Evolutionary conservation across 2,329 filamentous ascomycete species (phyloP).

Genomic region (Colletotrichum scovillei): DNA sequence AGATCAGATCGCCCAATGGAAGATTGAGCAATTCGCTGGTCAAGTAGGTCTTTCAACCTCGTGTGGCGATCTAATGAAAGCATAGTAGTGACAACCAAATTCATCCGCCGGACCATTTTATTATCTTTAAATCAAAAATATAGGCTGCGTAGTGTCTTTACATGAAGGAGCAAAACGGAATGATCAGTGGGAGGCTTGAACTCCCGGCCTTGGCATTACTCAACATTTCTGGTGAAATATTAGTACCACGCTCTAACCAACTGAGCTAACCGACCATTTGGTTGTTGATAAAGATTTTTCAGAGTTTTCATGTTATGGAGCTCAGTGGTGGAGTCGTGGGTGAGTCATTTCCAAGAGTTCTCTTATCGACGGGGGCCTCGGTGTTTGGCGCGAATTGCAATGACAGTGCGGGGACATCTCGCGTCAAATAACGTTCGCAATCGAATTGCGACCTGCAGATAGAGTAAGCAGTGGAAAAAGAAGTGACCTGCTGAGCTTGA

Average conservation of each 20-base stretch:
- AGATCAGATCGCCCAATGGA: no score
- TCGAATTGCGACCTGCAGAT: neutral
- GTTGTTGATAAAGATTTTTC: fast-evolving
- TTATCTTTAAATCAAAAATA: neutral
- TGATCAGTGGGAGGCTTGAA: constrained; percentile 37
- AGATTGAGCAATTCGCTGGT: no score
- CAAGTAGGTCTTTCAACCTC: no score
- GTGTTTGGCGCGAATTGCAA: neutral
- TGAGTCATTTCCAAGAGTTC: neutral
- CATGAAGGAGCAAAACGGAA: neutral
- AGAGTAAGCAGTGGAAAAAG: neutral
- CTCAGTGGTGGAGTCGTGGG: constrained; percentile 4
- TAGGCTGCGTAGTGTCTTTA: neutral
- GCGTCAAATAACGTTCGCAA: neutral
- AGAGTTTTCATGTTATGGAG: neutral
- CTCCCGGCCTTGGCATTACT: constrained; percentile 36
- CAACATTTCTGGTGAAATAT: constrained; percentile 25
- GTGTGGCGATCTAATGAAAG: no score
- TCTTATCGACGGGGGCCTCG: neutral
- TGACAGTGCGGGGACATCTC: neutral
- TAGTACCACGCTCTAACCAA: constrained; percentile 37
- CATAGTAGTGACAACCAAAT: no score
- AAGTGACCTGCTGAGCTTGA: neutral
- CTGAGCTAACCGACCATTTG: constrained; percentile 33
- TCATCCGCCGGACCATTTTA: no score